Percentiles rank a stretch among this genome's conserved stretches.
Conservation (phyloP, 2,329 filamentous ascomycete genomes). For the Beauveria scarabaeidicola region DNA sequence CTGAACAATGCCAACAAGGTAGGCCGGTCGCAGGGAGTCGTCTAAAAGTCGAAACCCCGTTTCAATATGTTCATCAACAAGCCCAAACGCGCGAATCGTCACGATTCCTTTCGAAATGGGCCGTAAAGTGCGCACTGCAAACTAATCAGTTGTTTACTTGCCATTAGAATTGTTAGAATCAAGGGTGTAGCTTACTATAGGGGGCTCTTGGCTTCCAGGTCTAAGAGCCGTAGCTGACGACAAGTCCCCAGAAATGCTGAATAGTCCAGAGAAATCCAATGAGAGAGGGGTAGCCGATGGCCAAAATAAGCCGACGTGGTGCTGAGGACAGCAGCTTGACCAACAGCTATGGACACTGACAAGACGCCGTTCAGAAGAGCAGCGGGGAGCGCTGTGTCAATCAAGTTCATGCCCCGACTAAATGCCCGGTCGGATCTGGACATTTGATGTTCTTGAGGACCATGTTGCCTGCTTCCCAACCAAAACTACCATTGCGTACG, state of each 20-base stretch:
- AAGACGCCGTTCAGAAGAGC: conserved; percentile 24
- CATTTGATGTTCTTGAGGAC: conserved; percentile 16
- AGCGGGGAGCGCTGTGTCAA: conserved; percentile 31
- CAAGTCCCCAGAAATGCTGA: conserved; percentile 49
- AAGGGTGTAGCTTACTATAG: conserved; percentile 28
- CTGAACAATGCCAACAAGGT: conserved; percentile 48
- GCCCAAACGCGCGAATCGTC: conserved; percentile 48
- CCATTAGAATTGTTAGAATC: no score
- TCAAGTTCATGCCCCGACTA: conserved; percentile 35
- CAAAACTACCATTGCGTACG: conserved; percentile 14
- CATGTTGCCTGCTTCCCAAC: conserved; percentile 17
- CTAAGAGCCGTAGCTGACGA: conserved; percentile 49
- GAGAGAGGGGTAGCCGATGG: conserved; percentile 42
- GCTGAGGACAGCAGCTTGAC: no score
- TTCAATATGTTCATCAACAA: conserved; percentile 33
- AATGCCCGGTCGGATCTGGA: conserved; percentile 21
- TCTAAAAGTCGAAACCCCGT: conserved; percentile 40
- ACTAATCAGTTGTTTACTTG: no score
- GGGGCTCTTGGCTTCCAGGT: conserved; percentile 53
- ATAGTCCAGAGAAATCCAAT: conserved; percentile 34
- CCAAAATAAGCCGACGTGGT: conserved; percentile 33
- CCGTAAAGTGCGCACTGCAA: conserved; percentile 36
- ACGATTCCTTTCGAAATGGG: conserved; percentile 45
- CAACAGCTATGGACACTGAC: not conserved
- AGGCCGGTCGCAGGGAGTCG: conserved; percentile 45